A percentile compares a stretch with the other conserved stretches of the same genome.
Conservation (phyloP, 139 green algal genomes). For the Tetradesmus lagerheimii region DNA sequence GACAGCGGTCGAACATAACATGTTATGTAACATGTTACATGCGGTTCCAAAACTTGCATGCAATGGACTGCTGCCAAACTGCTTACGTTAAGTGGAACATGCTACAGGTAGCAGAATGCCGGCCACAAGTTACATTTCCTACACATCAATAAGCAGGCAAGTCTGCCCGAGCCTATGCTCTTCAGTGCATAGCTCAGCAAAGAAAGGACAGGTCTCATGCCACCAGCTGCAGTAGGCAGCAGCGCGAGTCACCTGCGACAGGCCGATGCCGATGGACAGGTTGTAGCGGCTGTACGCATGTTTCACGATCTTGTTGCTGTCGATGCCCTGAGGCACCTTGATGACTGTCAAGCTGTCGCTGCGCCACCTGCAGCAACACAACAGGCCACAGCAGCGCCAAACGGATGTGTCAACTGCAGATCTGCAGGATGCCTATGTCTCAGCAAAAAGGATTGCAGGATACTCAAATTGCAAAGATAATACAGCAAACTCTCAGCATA, state of each 20-base stretch:
- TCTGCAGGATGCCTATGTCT: not conserved
- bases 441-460: too few relatives aligned
- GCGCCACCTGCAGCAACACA: constrained; percentile 62
- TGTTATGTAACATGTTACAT: not conserved
- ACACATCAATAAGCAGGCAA: too few relatives aligned
- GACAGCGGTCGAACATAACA: not conserved
- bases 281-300: constrained; percentile 96
- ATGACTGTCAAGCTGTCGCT: constrained; percentile 96
- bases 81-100: too few relatives aligned
- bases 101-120: too few relatives aligned
- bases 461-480: too few relatives aligned
- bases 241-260: constrained; percentile 67
- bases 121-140: too few relatives aligned
- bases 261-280: constrained; percentile 94
- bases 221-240: not conserved
- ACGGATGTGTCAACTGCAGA: not conserved
- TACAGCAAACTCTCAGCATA: too few relatives aligned
- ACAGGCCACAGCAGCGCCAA: constrained; percentile 73
- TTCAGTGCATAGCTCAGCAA: too few relatives aligned
- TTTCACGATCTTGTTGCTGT: constrained; percentile 93
- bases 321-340: constrained; percentile 86
- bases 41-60: not conserved
- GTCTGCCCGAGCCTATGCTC: too few relatives aligned
- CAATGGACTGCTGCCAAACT: too few relatives aligned
- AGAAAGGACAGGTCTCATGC: too few relatives aligned